phyloP scores from a whole-genome alignment of 2,329 filamentous ascomycete species.

The Westerdykella aurantiaca region DNA sequence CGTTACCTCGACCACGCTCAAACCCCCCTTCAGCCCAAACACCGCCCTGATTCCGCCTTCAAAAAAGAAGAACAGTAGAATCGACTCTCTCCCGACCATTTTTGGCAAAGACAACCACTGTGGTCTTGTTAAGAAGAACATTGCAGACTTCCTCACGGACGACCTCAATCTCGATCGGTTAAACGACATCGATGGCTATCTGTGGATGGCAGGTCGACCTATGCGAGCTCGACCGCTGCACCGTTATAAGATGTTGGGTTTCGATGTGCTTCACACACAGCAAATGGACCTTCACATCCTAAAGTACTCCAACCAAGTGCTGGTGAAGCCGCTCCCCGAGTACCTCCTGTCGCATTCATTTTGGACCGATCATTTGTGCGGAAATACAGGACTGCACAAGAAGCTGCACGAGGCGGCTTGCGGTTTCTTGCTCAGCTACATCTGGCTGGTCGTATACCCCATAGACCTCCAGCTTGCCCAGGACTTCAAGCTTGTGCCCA shows the following conservation, averaged over 20 bases:
- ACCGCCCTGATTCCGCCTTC: no score
- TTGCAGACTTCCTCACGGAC: conserved; percentile 20
- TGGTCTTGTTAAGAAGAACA: conserved; percentile 21
- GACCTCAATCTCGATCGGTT: conserved; percentile 29
- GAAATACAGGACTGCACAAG: not conserved
- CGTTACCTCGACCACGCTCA: no score
- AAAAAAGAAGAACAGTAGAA: not conserved
- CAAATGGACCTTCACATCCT: conserved; percentile 36
- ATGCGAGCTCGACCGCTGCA: conserved; percentile 33
- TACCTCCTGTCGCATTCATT: conserved; percentile 27
- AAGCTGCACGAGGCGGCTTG: conserved; percentile 21
- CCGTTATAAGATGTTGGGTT: conserved; percentile 32
- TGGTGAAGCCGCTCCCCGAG: conserved; percentile 32
- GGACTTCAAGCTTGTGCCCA: conserved; percentile 23
- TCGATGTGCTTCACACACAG: conserved; percentile 26
- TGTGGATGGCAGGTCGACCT: conserved; percentile 36
- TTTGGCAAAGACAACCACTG: conserved; percentile 12
- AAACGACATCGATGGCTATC: conserved; percentile 29
- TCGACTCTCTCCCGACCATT: conserved; percentile 34
- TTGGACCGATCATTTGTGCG: conserved; percentile 26
- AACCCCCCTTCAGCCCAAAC: no score
- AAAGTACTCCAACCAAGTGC: conserved; percentile 25
- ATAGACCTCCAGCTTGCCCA: conserved; percentile 32
- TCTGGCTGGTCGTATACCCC: conserved; percentile 32
- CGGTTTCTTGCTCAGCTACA: conserved; percentile 30